Conservation (phyloP, 2,329 filamentous ascomycete genomes). For the Simplicillium aogashimaense region DNA sequence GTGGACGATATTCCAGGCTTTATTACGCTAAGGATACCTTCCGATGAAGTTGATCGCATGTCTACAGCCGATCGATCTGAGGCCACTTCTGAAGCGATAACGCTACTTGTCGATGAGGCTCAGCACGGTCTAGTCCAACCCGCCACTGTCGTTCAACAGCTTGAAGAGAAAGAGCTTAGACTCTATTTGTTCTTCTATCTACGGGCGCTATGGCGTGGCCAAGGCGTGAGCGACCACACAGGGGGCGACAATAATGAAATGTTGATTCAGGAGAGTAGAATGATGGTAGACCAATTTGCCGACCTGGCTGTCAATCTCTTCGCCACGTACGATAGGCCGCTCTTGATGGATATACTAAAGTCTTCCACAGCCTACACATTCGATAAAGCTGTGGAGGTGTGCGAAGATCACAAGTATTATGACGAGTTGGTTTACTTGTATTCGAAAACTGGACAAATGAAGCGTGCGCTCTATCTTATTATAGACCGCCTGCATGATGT, state of each 20-base stretch:
- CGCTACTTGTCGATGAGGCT: conserved; percentile 81
- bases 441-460: conserved; percentile 89
- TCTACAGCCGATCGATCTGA: conserved; percentile 63
- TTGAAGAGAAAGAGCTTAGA: conserved; percentile 55
- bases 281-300: conserved; percentile 76
- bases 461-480: conserved; percentile 83
- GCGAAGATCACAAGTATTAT: conserved; percentile 71
- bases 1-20: conserved; percentile 85
- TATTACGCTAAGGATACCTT: conserved; percentile 74
- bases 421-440: conserved; percentile 93
- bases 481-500: conserved; percentile 90
- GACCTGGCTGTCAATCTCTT: conserved; percentile 83
- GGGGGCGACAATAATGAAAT: conserved; percentile 42
- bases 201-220: conserved; percentile 72
- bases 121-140: conserved; percentile 79
- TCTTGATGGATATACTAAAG: conserved; percentile 83
- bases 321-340: conserved; percentile 65
- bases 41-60: conserved; percentile 56
- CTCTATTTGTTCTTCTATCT: conserved; percentile 91
- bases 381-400: conserved; percentile 69
- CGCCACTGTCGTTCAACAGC: conserved; percentile 66
- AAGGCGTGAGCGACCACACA: conserved; percentile 46
- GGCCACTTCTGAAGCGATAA: conserved; percentile 72
- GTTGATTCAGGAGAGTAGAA: conserved; percentile 47
- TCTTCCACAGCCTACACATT: conserved; percentile 82